Evolutionary conservation across 2,329 filamentous ascomycete species (phyloP).

Genomic region (Calonectria naviculata): DNA sequence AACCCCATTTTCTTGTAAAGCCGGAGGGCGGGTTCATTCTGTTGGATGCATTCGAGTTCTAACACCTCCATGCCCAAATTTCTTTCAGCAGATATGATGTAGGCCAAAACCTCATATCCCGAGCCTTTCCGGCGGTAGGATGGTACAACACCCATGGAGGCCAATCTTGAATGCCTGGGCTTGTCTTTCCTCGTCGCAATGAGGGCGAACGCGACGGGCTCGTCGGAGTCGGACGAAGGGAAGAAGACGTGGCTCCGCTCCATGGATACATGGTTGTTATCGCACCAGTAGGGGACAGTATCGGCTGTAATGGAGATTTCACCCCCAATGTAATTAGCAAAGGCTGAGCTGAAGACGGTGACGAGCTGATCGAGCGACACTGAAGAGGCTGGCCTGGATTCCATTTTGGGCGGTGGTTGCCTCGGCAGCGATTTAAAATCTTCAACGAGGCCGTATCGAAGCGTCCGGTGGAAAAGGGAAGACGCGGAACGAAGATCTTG

Average conservation of each 20-base stretch:
- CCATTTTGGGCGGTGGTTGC: neutral
- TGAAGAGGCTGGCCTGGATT: neutral
- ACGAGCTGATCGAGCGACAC: neutral
- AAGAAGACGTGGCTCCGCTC: neutral
- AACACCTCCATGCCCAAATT: neutral
- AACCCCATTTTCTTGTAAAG: conserved; percentile 34
- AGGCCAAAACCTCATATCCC: conserved; percentile 2
- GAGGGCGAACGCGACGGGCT: conserved; percentile 23
- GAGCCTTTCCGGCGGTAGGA: conserved; percentile 26
- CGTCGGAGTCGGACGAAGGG: neutral
- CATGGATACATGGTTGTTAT: neutral
- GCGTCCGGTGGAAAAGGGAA: neutral
- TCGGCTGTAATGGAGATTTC: neutral
- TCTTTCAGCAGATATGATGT: neutral
- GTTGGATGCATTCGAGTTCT: conserved; percentile 36
- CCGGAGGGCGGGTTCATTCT: conserved; percentile 26
- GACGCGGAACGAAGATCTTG: too few species aligned
- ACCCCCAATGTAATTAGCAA: neutral
- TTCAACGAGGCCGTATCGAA: too few species aligned
- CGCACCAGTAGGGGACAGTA: neutral
- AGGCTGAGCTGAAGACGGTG: neutral
- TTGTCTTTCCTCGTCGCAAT: conserved; percentile 31
- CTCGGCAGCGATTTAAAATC: too few species aligned
- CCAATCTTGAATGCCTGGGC: conserved; percentile 28
- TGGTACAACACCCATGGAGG: conserved; percentile 32